Base-by-base conservation (phyloP, 169 alveolate genomes). In the Plasmodium malariae region DNA sequence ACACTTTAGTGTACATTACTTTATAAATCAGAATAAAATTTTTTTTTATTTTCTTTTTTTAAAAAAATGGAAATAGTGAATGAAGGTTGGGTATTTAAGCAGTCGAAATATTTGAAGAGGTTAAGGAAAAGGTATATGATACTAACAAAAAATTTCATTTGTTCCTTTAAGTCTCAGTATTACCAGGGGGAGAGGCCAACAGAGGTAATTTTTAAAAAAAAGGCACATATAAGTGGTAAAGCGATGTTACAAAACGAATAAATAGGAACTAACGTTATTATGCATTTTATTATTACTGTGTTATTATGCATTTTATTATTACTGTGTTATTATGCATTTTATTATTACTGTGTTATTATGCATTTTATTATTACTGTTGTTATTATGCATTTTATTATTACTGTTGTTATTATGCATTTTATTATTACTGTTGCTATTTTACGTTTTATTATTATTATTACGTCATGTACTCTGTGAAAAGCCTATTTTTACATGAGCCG, bases 141-240 rank as follows among this genome's bases (percentile, higher is more conserved):
- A 40, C 36, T 76, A 6, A 76, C 89, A 43, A 76, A 76, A 51
- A 76, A 76, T 76, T 76, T 76, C 49, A 76, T 76, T 54, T 76
- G 89, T 3, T 76, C 89, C 43, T 76, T 76, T 76, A 76, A 76
- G 69, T 76, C 89, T 19, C 69, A 76, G 63, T 76, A 76, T 54
- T 76, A 76, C 36, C 89, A 76, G 65, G 89, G 68, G n/a, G 89
- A 76, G 54, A 76, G 62, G 51, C 89, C 89, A 24, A 76, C 89
- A 43, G 89, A 76, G 54, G 89, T 76, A 76, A 67, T 19, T 32
- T 60, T 51, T 7, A 30, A 60, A 62, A 48, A 62, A 49, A 36
- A 54, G 21, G 43, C 14, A 34, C 4, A 36, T n/a, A 7, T 55
- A 55, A 55, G 17, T 55, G 7, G n/a, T n/a, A n/a, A n/a, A n/a